Evolutionary conservation across 305 asterid genomes (phyloP).

Genomic region (Salvia sclarea): DNA sequence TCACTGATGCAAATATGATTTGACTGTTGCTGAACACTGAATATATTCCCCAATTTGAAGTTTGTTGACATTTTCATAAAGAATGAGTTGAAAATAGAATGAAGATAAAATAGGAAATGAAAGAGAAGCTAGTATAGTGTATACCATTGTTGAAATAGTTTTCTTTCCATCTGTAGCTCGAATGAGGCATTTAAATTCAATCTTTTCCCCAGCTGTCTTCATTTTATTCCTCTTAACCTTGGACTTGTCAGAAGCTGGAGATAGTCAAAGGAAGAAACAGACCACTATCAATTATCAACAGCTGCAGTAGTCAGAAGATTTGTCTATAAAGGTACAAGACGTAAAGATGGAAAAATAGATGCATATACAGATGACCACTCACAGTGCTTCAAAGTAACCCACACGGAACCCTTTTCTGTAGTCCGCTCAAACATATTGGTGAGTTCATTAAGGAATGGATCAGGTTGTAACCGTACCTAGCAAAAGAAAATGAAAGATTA

Average conservation of each 20-base stretch:
- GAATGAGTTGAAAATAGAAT: constrained; percentile 24
- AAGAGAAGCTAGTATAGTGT: constrained; percentile 8
- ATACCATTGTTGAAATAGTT: constrained; percentile 80
- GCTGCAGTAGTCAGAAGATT: constrained; percentile 15
- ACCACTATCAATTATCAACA: constrained; percentile 21
- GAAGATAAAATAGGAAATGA: neutral
- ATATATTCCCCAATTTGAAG: constrained; percentile 22
- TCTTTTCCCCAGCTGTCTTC: constrained; percentile 69
- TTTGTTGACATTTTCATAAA: constrained; percentile 19
- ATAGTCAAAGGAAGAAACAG: constrained; percentile 25
- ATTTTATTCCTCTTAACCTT: constrained; percentile 70
- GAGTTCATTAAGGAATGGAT: constrained; percentile 86
- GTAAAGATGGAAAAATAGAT: neutral
- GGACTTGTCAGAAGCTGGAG: constrained; percentile 85
- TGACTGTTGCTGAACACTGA: constrained; percentile 2
- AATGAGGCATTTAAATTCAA: constrained; percentile 80
- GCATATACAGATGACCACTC: constrained; percentile 31
- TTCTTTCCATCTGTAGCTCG: constrained; percentile 94
- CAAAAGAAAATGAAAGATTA: constrained; percentile 20
- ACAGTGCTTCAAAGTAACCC: constrained; percentile 92
- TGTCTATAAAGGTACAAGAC: neutral
- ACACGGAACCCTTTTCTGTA: constrained; percentile 80
- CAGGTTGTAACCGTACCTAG: constrained; percentile 79
- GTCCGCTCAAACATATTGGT: constrained; percentile 83
- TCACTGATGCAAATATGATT: neutral